phyloP scores from a whole-genome alignment of 192 early-diverging fungal genomes.

The Diversispora eburnea region DNA sequence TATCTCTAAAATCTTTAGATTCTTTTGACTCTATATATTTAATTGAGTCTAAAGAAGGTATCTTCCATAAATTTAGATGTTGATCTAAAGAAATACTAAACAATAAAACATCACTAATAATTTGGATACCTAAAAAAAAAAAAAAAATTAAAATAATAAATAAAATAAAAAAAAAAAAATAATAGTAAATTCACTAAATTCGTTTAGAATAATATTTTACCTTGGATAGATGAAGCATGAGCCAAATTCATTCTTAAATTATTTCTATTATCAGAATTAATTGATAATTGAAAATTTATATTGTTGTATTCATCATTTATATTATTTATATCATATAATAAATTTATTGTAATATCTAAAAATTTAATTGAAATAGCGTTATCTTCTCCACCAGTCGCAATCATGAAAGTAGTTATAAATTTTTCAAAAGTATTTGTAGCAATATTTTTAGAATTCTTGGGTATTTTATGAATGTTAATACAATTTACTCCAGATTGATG shows the following conservation, averaged over 20 bases:
- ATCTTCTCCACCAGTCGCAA: slow-evolving; percentile 79
- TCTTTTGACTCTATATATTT: too few relatives aligned
- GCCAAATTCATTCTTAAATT: slow-evolving; percentile 38
- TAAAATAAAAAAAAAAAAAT: not conserved
- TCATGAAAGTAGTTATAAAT: slow-evolving; percentile 19
- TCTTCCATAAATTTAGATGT: slow-evolving; percentile 55
- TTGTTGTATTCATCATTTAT: not conserved
- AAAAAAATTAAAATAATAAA: not conserved
- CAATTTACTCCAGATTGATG: slow-evolving; percentile 78
- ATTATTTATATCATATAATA: not conserved
- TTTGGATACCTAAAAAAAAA: slow-evolving; percentile 39
- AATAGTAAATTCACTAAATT: not conserved
- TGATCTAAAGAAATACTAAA: slow-evolving; percentile 68
- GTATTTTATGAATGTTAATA: slow-evolving; percentile 40
- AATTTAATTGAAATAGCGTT: slow-evolving; percentile 47
- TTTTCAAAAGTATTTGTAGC: slow-evolving; percentile 10
- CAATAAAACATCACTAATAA: slow-evolving; percentile 36
- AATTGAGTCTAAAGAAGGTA: slow-evolving; percentile 16
- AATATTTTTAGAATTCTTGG: not conserved
- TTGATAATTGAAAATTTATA: not conserved
- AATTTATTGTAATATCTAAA: slow-evolving; percentile 30
- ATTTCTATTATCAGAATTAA: not conserved
- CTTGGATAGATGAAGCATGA: slow-evolving; percentile 73
- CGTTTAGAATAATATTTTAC: slow-evolving; percentile 31
- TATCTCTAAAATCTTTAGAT: too few relatives aligned